Percentiles rank a stretch among this genome's conserved stretches.
Conservation (phyloP, 805 yeast species). For the Wickerhamomyces hampshirensis region DNA sequence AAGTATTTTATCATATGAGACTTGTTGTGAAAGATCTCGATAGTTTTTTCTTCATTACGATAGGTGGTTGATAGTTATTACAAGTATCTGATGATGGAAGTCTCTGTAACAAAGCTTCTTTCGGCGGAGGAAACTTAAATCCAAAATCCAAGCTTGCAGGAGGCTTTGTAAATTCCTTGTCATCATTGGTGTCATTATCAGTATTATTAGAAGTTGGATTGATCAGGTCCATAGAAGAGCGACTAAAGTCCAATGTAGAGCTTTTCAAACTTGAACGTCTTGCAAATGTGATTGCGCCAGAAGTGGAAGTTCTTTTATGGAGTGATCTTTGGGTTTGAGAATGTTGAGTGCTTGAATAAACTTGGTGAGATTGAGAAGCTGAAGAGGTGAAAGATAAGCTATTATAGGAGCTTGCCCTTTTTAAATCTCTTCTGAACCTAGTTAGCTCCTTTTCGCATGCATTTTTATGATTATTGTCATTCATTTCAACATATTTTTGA, state of each 20-base stretch:
- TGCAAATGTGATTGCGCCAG: conserved; percentile 16
- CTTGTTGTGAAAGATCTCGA: conserved; percentile 17
- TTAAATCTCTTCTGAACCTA: conserved; percentile 43
- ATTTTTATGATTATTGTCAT: conserved; percentile 48
- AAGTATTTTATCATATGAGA: too few relatives aligned
- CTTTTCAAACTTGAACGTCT: conserved; percentile 18
- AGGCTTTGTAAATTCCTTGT: conserved; percentile 17
- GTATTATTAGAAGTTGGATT: not conserved
- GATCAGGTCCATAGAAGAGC: conserved; percentile 6
- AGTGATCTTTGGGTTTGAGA: conserved; percentile 7
- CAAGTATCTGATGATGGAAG: conserved; percentile 5
- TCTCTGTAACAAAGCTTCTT: conserved; percentile 2
- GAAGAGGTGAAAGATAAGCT: conserved; percentile 21
- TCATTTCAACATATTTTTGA: conserved; percentile 82
- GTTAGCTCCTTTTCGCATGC: conserved; percentile 52
- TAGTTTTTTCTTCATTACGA: conserved; percentile 14
- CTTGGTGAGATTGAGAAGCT: conserved; percentile 7
- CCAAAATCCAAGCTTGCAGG: conserved; percentile 24
- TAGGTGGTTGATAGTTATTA: conserved; percentile 7
- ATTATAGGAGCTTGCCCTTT: conserved; percentile 33
- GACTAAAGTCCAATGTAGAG: conserved; percentile 15
- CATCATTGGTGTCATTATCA: not conserved
- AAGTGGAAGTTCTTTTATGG: conserved; percentile 23
- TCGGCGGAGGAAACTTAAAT: conserved; percentile 21
- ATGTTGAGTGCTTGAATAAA: conserved; percentile 2